These are phyloP conservation scores for Artomyces pyxidatus DNA, from an alignment of 768 basidiomycete genomes.

Conservation along the genomic window DNA sequence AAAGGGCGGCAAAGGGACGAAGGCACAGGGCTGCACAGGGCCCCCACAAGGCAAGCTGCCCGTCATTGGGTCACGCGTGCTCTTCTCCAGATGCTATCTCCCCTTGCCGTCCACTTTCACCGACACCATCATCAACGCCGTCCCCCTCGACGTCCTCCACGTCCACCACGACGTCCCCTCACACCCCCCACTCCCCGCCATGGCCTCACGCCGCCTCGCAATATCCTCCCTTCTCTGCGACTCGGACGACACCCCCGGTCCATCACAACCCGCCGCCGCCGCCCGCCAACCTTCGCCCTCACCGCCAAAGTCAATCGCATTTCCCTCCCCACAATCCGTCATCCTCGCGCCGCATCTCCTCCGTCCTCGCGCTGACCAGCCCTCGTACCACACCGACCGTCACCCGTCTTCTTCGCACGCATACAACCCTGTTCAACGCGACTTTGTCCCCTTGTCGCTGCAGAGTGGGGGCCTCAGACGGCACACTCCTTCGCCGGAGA, in stretches of 20 bases:
- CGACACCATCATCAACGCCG: background rate
- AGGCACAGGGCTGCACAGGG: too few relatives aligned
- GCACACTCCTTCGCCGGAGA: constrained; percentile 19
- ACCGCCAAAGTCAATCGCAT: constrained; percentile 5
- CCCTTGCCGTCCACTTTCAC: background rate
- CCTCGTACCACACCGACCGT: constrained; percentile 1
- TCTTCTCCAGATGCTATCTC: too few relatives aligned
- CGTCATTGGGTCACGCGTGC: too few relatives aligned
- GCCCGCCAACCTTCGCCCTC: too few relatives aligned
- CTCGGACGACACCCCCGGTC: constrained; percentile 26
- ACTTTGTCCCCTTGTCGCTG: constrained; percentile 16
- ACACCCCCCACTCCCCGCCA: constrained; percentile 23
- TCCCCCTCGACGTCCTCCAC: constrained; percentile 2
- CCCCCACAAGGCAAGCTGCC: background rate
- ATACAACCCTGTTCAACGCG: constrained; percentile 5
- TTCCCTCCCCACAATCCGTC: background rate
- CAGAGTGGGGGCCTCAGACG: constrained; percentile 15
- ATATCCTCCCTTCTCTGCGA: constrained; percentile 69
- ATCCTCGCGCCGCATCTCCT: constrained; percentile 4
- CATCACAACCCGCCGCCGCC: background rate
- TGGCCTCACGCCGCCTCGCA: constrained; percentile 63
- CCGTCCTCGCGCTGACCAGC: background rate
- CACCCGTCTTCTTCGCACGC: background rate
- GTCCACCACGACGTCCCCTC: constrained; percentile 4
- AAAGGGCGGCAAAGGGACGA: too few relatives aligned